phyloP scores from a whole-genome alignment of 2,329 filamentous ascomycete species.

The Ascochyta fabae region DNA sequence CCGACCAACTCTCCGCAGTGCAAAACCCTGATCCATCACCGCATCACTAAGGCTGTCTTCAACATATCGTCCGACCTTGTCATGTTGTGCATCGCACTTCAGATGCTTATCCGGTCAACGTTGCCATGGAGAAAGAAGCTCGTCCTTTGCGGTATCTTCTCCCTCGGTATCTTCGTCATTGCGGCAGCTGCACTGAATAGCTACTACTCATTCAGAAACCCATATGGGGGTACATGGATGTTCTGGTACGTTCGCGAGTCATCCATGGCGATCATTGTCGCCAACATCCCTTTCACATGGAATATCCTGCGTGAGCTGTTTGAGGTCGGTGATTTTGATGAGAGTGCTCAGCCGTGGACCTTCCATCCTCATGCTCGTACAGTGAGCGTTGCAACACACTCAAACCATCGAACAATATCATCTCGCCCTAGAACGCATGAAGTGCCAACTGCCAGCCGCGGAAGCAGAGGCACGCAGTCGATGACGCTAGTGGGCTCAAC shows the following conservation, averaged over 20 bases:
- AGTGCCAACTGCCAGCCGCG: conserved; percentile 11
- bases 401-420: conserved; percentile 16
- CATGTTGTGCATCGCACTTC: conserved; percentile 54
- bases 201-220: conserved; percentile 47
- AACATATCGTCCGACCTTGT: conserved; percentile 56
- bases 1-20: conserved; percentile 50
- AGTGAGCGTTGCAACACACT: conserved; percentile 29
- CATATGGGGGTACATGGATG: conserved; percentile 38
- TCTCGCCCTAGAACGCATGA: conserved; percentile 16
- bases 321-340: conserved; percentile 44
- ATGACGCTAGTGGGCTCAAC: conserved; percentile 24
- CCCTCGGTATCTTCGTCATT: conserved; percentile 59
- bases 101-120: conserved; percentile 53
- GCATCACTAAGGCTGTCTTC: conserved; percentile 50
- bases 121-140: conserved; percentile 58
- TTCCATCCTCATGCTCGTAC: conserved; percentile 38
- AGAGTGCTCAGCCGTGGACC: conserved; percentile 32
- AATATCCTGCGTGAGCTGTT: conserved; percentile 59
- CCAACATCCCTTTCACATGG: conserved; percentile 61
- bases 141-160: conserved; percentile 63
- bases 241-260: conserved; percentile 44
- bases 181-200: conserved; percentile 58
- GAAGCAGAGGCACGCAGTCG: conserved; percentile 18
- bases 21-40: conserved; percentile 43
- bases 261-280: conserved; percentile 51